Conservation (phyloP, 192 early-diverging fungal genomes). For the Phycomyces nitens region DNA sequence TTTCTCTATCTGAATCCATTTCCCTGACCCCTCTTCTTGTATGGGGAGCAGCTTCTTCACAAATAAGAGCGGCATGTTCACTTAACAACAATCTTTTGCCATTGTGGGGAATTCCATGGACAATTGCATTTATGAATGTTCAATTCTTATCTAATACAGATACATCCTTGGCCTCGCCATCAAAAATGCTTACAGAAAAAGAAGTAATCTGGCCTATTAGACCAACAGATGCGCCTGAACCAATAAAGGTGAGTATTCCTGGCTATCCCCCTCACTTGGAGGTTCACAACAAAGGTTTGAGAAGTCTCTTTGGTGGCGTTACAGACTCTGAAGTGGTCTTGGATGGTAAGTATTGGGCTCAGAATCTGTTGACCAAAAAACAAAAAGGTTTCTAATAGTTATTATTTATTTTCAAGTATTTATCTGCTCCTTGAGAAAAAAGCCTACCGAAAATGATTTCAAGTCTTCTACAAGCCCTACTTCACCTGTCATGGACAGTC, state of each 20-base stretch:
- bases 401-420: slow-evolving; percentile 5
- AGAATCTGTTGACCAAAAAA: too few species aligned
- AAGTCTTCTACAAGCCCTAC: background rate
- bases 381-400: too few species aligned
- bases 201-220: slow-evolving; percentile 27
- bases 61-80: background rate
- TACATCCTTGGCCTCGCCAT: background rate
- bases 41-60: slow-evolving; percentile 19
- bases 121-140: slow-evolving; percentile 26
- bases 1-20: background rate
- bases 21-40: slow-evolving; percentile 26
- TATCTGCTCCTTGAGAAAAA: slow-evolving; percentile 9
- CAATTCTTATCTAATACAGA: background rate
- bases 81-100: background rate
- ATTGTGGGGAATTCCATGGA: slow-evolving; percentile 34
- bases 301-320: slow-evolving; percentile 26
- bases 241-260: slow-evolving; percentile 1
- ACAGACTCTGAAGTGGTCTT: slow-evolving; percentile 28
- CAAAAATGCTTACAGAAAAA: background rate
- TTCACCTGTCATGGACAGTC: background rate
- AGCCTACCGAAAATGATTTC: slow-evolving; percentile 1
- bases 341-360: slow-evolving; percentile 13
- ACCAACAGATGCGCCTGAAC: background rate
- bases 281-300: slow-evolving; percentile 23
- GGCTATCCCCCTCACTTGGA: slow-evolving; percentile 22